These are phyloP conservation scores for Clavispora santaluciae DNA, from an alignment of 805 yeast genomes.

Conservation along the genomic window DNA sequence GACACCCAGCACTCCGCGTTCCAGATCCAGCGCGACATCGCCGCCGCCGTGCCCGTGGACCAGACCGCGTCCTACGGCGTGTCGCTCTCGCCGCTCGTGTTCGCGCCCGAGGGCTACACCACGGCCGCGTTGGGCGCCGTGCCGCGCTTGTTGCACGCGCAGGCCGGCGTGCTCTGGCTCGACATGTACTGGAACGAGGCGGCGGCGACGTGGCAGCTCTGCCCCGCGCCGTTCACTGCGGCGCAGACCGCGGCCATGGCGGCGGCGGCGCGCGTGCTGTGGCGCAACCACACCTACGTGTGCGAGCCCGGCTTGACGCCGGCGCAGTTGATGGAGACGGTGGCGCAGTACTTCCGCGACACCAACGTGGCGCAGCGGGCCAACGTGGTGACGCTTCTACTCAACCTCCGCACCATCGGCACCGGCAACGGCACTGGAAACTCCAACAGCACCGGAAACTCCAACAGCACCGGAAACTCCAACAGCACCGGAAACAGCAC, in stretches of 20 bases:
- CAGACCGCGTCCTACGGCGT: slow-evolving; percentile 30
- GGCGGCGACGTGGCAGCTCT: slow-evolving; percentile 45
- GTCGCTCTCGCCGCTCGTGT: slow-evolving; percentile 24
- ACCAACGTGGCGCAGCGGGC: slow-evolving; percentile 33
- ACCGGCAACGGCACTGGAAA: background rate
- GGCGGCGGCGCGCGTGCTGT: slow-evolving; percentile 13
- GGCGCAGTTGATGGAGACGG: slow-evolving; percentile 16
- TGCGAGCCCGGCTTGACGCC: slow-evolving; percentile 30
- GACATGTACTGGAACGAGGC: slow-evolving; percentile 56
- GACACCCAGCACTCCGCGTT: slow-evolving; percentile 14
- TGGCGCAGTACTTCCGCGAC: slow-evolving; percentile 15
- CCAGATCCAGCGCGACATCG: slow-evolving; percentile 34
- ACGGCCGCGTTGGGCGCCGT: slow-evolving; percentile 5
- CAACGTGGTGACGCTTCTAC: slow-evolving; percentile 27
- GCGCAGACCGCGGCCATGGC: slow-evolving; percentile 19
- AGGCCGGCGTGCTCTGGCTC: slow-evolving; percentile 12
- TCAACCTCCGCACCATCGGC: slow-evolving; percentile 30
- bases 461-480: background rate
- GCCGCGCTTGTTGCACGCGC: slow-evolving; percentile 10
- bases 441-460: background rate
- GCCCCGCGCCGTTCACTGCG: slow-evolving; percentile 42
- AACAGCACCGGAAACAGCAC: background rate
- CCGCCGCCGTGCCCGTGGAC: slow-evolving; percentile 27
- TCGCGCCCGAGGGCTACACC: slow-evolving; percentile 27
- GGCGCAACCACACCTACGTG: slow-evolving; percentile 23